These are phyloP conservation scores for Leccinum arenicola DNA, from an alignment of 768 basidiomycete genomes.

Conservation along the genomic window DNA sequence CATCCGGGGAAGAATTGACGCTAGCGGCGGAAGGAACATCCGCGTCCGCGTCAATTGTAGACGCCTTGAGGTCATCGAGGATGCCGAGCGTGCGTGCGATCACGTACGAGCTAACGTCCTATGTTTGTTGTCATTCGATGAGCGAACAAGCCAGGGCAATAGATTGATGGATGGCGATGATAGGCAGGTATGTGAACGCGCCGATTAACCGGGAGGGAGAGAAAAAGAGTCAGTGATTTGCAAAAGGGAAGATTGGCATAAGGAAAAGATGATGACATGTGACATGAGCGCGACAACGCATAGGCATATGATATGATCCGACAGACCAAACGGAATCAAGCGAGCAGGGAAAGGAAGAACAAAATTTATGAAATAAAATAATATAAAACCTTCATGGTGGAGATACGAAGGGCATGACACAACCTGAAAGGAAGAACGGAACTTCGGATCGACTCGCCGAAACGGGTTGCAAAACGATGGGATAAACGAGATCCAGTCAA, in stretches of 20 bases:
- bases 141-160: neutral
- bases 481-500: neutral
- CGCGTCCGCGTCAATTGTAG: slow-evolving; percentile 51
- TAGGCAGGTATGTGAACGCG: neutral
- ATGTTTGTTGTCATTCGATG: slow-evolving; percentile 1
- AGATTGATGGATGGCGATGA: neutral
- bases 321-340: slow-evolving; percentile 2
- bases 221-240: slow-evolving; percentile 12
- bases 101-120: slow-evolving; percentile 81
- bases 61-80: slow-evolving; percentile 70
- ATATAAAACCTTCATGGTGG: slow-evolving; percentile 6
- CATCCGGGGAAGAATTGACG: neutral
- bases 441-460: slow-evolving; percentile 15
- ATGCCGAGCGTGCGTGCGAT: slow-evolving; percentile 81
- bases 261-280: neutral
- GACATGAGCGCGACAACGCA: neutral
- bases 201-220: neutral
- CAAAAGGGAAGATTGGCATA: neutral
- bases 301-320: slow-evolving; percentile 1
- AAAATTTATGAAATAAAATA: neutral
- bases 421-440: slow-evolving; percentile 1
- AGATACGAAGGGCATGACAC: slow-evolving; percentile 11
- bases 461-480: neutral
- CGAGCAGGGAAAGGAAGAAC: neutral
- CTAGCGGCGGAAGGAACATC: neutral